A percentile compares a stretch with the other conserved stretches of the same genome.
Evolutionary conservation across 768 basidiomycete genomes (phyloP).

Genomic region (Lactarius vividus): DNA sequence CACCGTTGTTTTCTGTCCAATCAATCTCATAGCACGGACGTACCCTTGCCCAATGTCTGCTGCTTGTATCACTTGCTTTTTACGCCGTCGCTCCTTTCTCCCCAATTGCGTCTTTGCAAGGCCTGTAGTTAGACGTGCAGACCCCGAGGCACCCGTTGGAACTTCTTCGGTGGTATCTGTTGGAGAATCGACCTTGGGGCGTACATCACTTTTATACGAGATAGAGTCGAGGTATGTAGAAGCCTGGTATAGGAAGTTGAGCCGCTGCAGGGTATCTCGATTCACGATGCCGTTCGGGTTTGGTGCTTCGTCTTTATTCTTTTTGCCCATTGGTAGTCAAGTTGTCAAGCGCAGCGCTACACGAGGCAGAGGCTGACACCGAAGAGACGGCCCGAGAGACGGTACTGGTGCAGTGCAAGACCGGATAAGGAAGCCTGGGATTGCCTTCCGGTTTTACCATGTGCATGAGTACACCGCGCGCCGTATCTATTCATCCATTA

Average conservation of each 20-base stretch:
- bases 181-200: not conserved
- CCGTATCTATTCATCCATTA: not conserved
- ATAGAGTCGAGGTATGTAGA: constrained; percentile 57
- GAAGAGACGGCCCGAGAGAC: not conserved
- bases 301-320: constrained; percentile 50
- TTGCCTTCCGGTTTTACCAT: not conserved
- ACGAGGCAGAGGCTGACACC: not conserved
- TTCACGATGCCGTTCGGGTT: constrained; percentile 59
- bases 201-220: constrained; percentile 9
- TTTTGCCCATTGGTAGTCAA: constrained; percentile 58
- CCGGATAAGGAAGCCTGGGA: constrained; percentile 2
- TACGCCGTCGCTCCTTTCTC: constrained; percentile 19
- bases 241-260: constrained; percentile 86
- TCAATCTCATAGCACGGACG: constrained; percentile 59
- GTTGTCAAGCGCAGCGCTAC: not conserved
- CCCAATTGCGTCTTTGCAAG: not conserved
- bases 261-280: constrained; percentile 74
- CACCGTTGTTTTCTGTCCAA: constrained; percentile 74
- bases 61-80: constrained; percentile 34
- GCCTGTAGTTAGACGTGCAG: not conserved
- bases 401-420: not conserved
- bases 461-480: not conserved
- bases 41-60: constrained; percentile 64
- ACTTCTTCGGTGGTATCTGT: not conserved
- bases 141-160: not conserved